Conservation (phyloP, 139 green algal species). For the Chlorella vulgaris region DNA sequence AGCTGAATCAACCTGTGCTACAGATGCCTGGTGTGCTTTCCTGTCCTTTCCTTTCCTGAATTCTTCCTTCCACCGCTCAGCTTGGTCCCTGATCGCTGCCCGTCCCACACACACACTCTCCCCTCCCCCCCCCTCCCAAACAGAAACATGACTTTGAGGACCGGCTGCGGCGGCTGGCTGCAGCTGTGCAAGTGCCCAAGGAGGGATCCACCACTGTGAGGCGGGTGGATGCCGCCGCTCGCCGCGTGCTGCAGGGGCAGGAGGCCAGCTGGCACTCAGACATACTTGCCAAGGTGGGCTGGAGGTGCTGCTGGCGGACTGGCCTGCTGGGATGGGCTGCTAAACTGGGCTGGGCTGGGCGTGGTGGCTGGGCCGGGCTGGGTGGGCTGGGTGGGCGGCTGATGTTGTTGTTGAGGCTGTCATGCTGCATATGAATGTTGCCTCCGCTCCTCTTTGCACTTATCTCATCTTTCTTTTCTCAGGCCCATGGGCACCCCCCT, state of each 20-base stretch:
- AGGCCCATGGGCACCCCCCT: too few species aligned
- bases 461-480: too few species aligned
- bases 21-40: too few species aligned
- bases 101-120: neutral
- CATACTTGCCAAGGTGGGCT: conserved; percentile 30
- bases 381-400: too few species aligned
- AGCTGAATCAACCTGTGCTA: too few species aligned
- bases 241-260: conserved; percentile 24
- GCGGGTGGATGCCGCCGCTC: neutral
- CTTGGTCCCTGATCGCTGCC: too few species aligned
- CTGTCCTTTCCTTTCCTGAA: too few species aligned
- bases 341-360: too few species aligned
- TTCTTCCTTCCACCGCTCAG: neutral
- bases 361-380: neutral
- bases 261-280: conserved; percentile 25
- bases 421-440: too few species aligned
- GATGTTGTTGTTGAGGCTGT: too few species aligned
- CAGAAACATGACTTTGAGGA: conserved; percentile 27
- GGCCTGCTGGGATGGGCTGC: neutral
- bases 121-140: neutral
- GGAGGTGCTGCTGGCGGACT: neutral
- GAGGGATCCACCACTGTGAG: neutral
- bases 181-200: neutral
- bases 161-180: conserved; percentile 12
- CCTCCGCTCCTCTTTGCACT: too few species aligned